These are phyloP conservation scores for Cytospora piceae DNA, from an alignment of 2,329 filamentous ascomycete species.

Conservation along the genomic window DNA sequence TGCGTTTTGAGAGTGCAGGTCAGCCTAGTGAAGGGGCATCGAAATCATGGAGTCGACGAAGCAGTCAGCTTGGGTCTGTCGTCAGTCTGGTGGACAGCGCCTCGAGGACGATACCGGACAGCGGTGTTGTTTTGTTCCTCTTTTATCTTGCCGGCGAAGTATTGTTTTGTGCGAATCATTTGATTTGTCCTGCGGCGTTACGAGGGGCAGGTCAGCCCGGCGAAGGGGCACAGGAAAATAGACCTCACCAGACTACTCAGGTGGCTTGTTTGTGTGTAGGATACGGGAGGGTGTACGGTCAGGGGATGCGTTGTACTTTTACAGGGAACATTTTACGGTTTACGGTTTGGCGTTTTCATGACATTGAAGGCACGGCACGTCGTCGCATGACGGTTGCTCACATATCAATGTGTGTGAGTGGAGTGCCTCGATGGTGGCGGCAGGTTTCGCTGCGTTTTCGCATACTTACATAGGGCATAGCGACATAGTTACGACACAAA, in stretches of 20 bases:
- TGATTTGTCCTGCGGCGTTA: neutral
- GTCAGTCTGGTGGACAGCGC: neutral
- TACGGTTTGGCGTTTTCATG: neutral
- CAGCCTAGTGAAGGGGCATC: neutral
- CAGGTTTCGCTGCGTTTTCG: neutral
- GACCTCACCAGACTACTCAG: neutral
- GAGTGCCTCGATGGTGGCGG: neutral
- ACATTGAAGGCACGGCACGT: neutral
- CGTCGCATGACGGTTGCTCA: neutral
- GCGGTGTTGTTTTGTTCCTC: no score
- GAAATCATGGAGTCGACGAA: neutral
- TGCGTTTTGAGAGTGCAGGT: neutral
- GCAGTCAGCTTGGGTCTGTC: neutral
- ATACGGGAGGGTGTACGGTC: neutral
- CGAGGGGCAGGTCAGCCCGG: neutral
- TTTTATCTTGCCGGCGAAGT: no score
- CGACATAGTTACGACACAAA: neutral
- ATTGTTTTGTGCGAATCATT: neutral
- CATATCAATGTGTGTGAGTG: neutral
- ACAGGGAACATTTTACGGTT: neutral
- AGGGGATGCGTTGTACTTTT: neutral
- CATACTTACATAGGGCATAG: neutral
- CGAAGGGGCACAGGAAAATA: neutral
- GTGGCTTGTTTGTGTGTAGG: neutral
- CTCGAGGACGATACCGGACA: neutral